Evolutionary conservation across 1,139 yeast species (phyloP).

Genomic region (Zygosaccharomyces sapae): DNA sequence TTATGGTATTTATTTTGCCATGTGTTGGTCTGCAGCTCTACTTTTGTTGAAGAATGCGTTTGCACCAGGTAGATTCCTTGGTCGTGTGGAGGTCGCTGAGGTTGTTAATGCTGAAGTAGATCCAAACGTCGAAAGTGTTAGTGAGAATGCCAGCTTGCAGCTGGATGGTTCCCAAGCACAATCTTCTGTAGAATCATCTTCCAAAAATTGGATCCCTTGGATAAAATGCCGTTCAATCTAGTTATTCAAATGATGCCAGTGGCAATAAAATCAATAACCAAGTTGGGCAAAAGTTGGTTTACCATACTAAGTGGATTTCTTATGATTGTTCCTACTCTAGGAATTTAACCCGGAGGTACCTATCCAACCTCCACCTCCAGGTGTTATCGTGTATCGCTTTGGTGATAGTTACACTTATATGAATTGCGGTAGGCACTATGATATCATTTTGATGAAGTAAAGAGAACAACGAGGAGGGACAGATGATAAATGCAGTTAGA

Average conservation of each 20-base stretch:
- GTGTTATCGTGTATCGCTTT: slow-evolving; percentile 81
- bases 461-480: slow-evolving; percentile 60
- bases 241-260: slow-evolving; percentile 1
- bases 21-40: slow-evolving; percentile 76
- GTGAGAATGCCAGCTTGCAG: slow-evolving; percentile 15
- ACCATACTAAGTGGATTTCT: slow-evolving; percentile 81
- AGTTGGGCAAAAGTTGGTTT: slow-evolving; percentile 35
- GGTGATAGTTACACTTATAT: slow-evolving; percentile 78
- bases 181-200: slow-evolving; percentile 2
- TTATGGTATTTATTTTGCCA: slow-evolving; percentile 84
- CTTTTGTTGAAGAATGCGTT: slow-evolving; percentile 70
- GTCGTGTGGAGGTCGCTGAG: slow-evolving; percentile 67
- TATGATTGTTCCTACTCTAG: slow-evolving; percentile 43
- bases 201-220: slow-evolving; percentile 9
- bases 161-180: slow-evolving; percentile 17
- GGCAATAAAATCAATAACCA: not conserved
- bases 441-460: slow-evolving; percentile 66
- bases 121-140: slow-evolving; percentile 15
- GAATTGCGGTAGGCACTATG: slow-evolving; percentile 71
- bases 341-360: slow-evolving; percentile 55
- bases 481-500: slow-evolving; percentile 41
- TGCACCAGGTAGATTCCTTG: slow-evolving; percentile 80
- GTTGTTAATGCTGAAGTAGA: slow-evolving; percentile 54
- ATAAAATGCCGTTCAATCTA: slow-evolving; percentile 2
- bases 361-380: slow-evolving; percentile 81